Base-by-base conservation (phyloP, 129 eudicot species). In the Dittrichia graveolens region DNA sequence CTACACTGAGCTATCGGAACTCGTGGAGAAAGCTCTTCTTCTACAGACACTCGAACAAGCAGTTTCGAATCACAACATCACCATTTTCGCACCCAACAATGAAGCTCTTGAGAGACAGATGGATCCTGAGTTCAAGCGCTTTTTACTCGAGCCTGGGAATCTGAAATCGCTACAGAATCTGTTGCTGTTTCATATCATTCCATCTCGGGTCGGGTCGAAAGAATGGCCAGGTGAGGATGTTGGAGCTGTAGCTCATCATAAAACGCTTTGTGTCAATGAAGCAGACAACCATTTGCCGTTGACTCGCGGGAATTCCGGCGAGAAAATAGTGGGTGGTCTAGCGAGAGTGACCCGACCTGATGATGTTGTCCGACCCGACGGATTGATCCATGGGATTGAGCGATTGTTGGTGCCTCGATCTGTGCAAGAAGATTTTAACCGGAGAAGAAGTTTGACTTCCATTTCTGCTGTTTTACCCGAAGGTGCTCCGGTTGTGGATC, bases 401-500 rank as follows among this genome's bases (percentile, higher is more conserved):
- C 19, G 91, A 7, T 79, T 95, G 2, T 38, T 95, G 45, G 69
- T 95, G 0, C 99, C 99, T 3, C 65, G 83, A 80, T 88, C 99
- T 3, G 99, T 95, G 0, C 93, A 84, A 34, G 94, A 90, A 53
- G 94, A 83, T 19, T 95, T 95, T 68, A 95, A 95, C 71, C 69
- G 80, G 7, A 71, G 99, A 54, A 75, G 99, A 0, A 91, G 86
- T 53, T 79, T 95, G 58, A 40, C 87, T 5, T 77, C 97, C n/a
- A 95, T 89, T 47, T 88, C 99, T 5, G 99, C 99, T 0, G 94
- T 95, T 8, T 24, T 88, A 38, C 99, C 99, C 1, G 85, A 85
- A 54, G 99, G 97, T 0, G 97, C 99, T 7, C 99, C 99, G 48
- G 97, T 85, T 14, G 89, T 93, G 14, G 96, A 93, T 84, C 96